Evolutionary conservation across 2,329 filamentous ascomycete species (phyloP).

Genomic region (Cordyceps sp.): DNA sequence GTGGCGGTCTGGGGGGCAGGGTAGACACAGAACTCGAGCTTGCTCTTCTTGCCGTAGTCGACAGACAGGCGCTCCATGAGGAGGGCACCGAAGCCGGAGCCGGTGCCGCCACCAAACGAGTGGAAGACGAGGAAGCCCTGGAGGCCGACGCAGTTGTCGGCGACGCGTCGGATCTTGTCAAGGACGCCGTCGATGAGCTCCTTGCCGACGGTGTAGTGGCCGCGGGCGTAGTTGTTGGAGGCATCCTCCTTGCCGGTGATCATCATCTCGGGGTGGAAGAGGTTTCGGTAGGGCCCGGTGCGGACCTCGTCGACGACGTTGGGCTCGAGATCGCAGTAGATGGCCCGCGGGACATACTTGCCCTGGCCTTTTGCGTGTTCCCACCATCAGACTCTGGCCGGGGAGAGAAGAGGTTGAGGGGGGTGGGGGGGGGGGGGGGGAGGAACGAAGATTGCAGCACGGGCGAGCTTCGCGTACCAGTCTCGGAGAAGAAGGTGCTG

Average conservation of each 20-base stretch:
- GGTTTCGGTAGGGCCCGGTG: conserved; percentile 85
- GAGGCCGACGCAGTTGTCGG: conserved; percentile 94
- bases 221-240: conserved; percentile 99
- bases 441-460: not conserved
- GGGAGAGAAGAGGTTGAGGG: not conserved
- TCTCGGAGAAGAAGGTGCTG: conserved; percentile 99
- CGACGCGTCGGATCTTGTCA: conserved; percentile 93
- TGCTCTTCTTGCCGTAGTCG: conserved; percentile 99
- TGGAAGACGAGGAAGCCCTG: conserved; percentile 99
- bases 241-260: conserved; percentile 99
- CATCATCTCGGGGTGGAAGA: conserved; percentile 99
- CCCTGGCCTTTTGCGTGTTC: conserved; percentile 54
- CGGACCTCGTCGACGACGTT: conserved; percentile 99
- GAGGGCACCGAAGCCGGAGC: conserved; percentile 94
- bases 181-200: conserved; percentile 96
- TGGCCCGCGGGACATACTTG: conserved; percentile 97
- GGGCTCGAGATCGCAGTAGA: conserved; percentile 99
- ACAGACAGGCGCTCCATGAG: conserved; percentile 98
- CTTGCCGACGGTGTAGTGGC: conserved; percentile 99
- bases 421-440: not conserved
- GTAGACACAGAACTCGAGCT: conserved; percentile 99
- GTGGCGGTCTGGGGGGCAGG: conserved; percentile 93
- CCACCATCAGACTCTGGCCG: too few relatives aligned
- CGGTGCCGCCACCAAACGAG: conserved; percentile 97
- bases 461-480: too few relatives aligned